A percentile compares a stretch with the other conserved stretches of the same genome.
Conservation (phyloP, 441 rosid species). For the Pelargonium australe region DNA sequence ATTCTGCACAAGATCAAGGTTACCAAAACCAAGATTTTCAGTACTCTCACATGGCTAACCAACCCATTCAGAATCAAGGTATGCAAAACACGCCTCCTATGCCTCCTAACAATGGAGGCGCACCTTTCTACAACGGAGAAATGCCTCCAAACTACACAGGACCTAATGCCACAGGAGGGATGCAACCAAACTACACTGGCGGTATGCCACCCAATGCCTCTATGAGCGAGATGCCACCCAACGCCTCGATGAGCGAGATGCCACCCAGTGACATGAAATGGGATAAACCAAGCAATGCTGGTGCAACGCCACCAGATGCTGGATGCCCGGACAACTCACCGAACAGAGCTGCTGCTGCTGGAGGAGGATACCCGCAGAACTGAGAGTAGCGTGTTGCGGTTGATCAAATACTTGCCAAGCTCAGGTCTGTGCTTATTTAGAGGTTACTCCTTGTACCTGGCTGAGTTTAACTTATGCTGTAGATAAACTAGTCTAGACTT, state of each 20-base stretch:
- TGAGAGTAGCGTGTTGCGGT: neutral
- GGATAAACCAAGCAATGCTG: neutral
- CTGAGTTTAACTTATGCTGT: too few species aligned
- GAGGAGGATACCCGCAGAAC: constrained; percentile 3
- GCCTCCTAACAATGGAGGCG: neutral
- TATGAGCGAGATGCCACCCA: neutral
- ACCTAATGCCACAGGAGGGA: neutral
- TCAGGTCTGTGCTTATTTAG: too few species aligned
- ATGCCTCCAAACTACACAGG: too few species aligned
- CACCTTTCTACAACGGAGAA: too few species aligned
- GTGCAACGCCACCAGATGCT: neutral
- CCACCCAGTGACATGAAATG: neutral
- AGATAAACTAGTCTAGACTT: too few species aligned
- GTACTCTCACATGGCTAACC: neutral
- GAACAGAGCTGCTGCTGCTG: neutral
- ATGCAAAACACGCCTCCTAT: neutral
- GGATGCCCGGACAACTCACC: neutral
- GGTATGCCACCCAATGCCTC: neutral
- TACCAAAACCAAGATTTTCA: neutral
- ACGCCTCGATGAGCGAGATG: neutral
- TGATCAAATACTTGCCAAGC: too few species aligned
- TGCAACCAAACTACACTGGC: neutral
- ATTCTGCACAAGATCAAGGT: neutral
- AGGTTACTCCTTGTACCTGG: too few species aligned
- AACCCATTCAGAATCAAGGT: neutral